Evolutionary conservation across 148 eudicot species (phyloP), one percentile per base, ranked within the genome.

Genomic region (Arctostaphylos glauca): DNA sequence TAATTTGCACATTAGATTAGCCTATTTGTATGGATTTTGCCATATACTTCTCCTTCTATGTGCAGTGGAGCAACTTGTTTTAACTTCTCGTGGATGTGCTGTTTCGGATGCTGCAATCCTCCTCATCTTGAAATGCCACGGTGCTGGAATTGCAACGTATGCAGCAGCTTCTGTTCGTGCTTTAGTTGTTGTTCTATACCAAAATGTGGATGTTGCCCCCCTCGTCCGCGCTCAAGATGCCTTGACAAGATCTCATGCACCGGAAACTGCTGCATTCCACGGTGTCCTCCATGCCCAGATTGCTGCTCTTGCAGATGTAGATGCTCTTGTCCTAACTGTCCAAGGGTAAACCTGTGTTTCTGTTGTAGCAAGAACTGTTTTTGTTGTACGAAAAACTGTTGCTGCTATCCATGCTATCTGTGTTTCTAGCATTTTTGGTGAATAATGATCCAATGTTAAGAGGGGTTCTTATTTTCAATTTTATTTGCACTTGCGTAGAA

Each of bases 1-100:
- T 49, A 3, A 0, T 16, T 4, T 85, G 89, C 96, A 93, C 38
- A 9, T 9, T 23, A 64, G 70, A 0, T 19, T 62, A 62, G 68
- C 23, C 43, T 25, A 64, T 9, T 15, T 31, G 38, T 19, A 47
- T 21, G 6, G 25, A 73, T 18, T 74, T 48, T 19, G 77, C 46
- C 43, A 46, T 43, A n/a, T 21, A 55, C 48, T 0, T 62, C 21
- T 16, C 16, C 13, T 46, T 79, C 31, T 18, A 1, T 18, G 4
- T 83, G 91, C 97, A 94, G 98, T 75, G 89, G 90, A 49, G 80
- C 89, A 9, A 84, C 91, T 0, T 93, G 95, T 82, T 67, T 87
- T 79, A 85, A 60, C 64, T 59, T 86, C 5, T 91, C 98, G 71
- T 89, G 92, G 85, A 38, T 87, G 31, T 92, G 95, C 80, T 88